These are phyloP conservation scores for Russula ochroleuca DNA, from an alignment of 768 basidiomycete species.

Conservation along the genomic window DNA sequence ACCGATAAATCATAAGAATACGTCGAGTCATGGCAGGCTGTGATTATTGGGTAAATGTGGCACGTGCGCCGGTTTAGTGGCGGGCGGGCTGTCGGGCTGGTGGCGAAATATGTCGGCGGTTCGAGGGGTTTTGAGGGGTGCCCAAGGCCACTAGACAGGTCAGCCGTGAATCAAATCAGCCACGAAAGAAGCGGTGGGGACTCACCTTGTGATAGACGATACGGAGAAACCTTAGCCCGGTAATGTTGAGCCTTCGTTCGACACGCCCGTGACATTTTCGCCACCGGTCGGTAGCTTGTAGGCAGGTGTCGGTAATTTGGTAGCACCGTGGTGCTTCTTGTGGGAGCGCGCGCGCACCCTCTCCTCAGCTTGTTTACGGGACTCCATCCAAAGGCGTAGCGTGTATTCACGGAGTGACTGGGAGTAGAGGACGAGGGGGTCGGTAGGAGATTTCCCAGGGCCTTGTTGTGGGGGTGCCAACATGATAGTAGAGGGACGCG, in stretches of 20 bases:
- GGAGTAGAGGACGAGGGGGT: constrained; percentile 48
- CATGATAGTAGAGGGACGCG: not conserved
- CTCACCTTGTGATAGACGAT: not conserved
- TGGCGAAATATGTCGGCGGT: not conserved
- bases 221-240: not conserved
- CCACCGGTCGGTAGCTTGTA: not conserved
- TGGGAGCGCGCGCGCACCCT: constrained; percentile 28
- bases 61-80: not conserved
- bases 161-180: not conserved
- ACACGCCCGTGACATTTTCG: not conserved
- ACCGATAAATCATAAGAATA: constrained; percentile 18
- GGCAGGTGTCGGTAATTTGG: constrained; percentile 3
- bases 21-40: not conserved
- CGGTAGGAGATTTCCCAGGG: constrained; percentile 3
- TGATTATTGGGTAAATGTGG: not conserved
- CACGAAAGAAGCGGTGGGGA: not conserved
- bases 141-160: not conserved
- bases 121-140: not conserved
- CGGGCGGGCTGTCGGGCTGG: too few species aligned
- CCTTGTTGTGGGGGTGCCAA: constrained; percentile 8
- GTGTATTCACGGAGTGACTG: constrained; percentile 66
- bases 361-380: constrained; percentile 55
- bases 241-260: not conserved
- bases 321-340: constrained; percentile 24
- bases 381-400: constrained; percentile 62